Conservation (phyloP, 2,329 filamentous ascomycete species). For the Colletotrichum acutatum region DNA sequence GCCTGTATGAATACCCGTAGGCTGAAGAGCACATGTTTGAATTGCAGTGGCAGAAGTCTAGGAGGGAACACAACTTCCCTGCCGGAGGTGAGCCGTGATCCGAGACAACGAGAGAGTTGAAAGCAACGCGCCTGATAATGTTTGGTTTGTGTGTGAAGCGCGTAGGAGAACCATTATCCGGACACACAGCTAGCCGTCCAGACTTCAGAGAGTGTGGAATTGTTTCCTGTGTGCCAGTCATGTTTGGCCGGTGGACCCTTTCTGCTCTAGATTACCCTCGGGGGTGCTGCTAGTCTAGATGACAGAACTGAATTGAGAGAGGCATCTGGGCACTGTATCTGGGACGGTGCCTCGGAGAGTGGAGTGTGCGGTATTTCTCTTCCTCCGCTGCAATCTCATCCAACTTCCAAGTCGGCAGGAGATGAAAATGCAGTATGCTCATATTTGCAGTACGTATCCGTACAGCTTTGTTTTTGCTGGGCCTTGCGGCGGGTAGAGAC, state of each 20-base stretch:
- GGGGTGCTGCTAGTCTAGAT: constrained; percentile 10
- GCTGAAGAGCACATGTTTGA: neutral
- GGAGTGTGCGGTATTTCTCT: constrained; percentile 34
- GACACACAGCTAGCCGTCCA: neutral
- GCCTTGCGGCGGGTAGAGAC: constrained; percentile 12
- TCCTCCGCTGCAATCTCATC: constrained; percentile 22
- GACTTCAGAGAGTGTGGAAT: neutral
- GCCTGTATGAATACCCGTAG: too few species aligned
- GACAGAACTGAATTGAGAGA: neutral
- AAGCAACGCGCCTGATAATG: neutral
- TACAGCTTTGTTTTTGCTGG: constrained; percentile 18
- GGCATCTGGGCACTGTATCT: constrained; percentile 14
- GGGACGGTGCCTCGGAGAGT: constrained; percentile 20
- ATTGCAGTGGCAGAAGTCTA: neutral
- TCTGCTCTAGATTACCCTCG: neutral
- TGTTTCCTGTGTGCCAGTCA: constrained; percentile 4
- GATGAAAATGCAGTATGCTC: neutral
- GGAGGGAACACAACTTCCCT: neutral
- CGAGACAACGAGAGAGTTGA: neutral
- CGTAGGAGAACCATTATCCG: neutral
- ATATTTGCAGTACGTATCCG: neutral
- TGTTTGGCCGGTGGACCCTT: constrained; percentile 18
- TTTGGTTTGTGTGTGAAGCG: constrained; percentile 17
- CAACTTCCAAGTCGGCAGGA: constrained; percentile 7
- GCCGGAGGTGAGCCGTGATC: constrained; percentile 3